phyloP scores from a whole-genome alignment of 176 grass and related monocot species.

The Pharus latifolius region DNA sequence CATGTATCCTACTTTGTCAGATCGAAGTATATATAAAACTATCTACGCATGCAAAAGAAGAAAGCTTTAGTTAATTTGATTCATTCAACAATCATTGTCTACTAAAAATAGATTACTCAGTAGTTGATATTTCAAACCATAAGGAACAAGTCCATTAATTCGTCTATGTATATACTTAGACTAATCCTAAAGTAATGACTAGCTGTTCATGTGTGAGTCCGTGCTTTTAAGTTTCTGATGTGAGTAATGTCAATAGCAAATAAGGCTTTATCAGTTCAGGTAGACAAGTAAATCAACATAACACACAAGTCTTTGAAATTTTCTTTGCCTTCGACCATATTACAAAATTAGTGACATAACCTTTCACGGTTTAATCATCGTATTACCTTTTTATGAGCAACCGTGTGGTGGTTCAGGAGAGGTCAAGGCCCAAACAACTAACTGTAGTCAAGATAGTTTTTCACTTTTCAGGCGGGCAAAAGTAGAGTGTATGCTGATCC shows the following conservation, averaged over 20 bases:
- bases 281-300: neutral
- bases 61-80: neutral
- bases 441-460: neutral
- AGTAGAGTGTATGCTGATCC: neutral
- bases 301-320: slow-evolving; percentile 4
- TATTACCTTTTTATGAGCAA: neutral
- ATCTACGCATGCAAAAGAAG: too few species aligned
- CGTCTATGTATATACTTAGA: neutral
- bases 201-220: neutral
- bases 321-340: neutral
- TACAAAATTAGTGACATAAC: neutral
- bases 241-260: neutral
- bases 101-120: neutral
- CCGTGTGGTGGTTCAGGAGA: neutral
- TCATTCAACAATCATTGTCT: slow-evolving; percentile 1
- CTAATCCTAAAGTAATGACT: slow-evolving; percentile 12
- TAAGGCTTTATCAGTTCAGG: neutral
- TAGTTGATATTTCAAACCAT: neutral
- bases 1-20: neutral
- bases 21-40: too few species aligned
- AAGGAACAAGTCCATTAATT: neutral
- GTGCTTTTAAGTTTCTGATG: neutral
- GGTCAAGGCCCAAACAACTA: neutral
- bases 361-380: slow-evolving; percentile 18
- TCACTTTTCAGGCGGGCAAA: neutral